phyloP scores from a whole-genome alignment of 176 grass and related monocot genomes.

The Triticum monococcum region DNA sequence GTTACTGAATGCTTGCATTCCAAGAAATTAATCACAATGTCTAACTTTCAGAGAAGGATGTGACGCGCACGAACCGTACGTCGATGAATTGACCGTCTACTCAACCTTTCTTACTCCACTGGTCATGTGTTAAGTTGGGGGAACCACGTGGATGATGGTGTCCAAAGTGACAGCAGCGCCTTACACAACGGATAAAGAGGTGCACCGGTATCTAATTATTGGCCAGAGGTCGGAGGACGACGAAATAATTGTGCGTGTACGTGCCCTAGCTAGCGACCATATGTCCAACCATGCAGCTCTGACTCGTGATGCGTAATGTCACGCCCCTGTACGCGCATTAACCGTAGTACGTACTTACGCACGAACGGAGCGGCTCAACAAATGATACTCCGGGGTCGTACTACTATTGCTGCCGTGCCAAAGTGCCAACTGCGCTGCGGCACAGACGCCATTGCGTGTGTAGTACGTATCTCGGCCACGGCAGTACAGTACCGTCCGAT shows the following conservation, averaged over 20 bases:
- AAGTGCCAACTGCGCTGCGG: not conserved
- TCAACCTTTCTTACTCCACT: not conserved
- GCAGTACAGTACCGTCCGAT: not conserved
- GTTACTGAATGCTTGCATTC: constrained; percentile 31
- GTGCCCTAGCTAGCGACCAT: not conserved
- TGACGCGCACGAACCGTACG: constrained; percentile 19
- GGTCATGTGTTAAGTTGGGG: not conserved
- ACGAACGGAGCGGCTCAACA: not conserved
- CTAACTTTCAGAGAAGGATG: constrained; percentile 31
- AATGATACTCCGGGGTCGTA: not conserved
- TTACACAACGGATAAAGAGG: constrained; percentile 14
- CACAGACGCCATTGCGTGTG: not conserved
- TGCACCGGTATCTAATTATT: constrained; percentile 7
- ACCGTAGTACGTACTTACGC: not conserved
- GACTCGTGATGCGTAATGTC: constrained; percentile 3
- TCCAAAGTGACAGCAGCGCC: constrained; percentile 23
- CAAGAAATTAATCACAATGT: constrained; percentile 21
- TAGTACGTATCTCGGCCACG: no score
- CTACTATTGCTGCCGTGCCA: not conserved
- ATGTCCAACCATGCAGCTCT: not conserved
- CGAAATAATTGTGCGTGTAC: constrained; percentile 7
- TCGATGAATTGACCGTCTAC: not conserved
- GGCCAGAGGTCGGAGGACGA: not conserved
- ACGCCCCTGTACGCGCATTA: not conserved
- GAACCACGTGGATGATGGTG: constrained; percentile 38